Evolutionary conservation across 495 filamentous ascomycete species (phyloP).

Genomic region (Talaromyces thailandensis): DNA sequence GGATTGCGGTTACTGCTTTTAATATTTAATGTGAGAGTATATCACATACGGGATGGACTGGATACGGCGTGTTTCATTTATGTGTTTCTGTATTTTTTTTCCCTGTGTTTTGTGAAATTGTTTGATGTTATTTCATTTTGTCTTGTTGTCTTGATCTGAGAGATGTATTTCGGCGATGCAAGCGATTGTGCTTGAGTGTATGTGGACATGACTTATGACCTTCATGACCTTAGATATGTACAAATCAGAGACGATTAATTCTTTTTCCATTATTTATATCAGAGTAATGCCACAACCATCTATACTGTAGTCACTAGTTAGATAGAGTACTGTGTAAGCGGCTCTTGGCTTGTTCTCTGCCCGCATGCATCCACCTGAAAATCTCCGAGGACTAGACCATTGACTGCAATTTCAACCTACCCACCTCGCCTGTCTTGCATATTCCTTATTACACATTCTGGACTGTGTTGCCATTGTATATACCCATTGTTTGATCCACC

Average conservation of each 20-base stretch:
- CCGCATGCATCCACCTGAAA: neutral
- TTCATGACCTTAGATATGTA: slow-evolving; percentile 2
- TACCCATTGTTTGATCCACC: neutral
- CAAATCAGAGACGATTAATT: neutral
- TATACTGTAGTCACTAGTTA: too few species aligned
- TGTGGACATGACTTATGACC: slow-evolving; percentile 8
- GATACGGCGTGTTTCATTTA: neutral
- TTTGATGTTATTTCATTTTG: neutral
- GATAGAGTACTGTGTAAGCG: neutral
- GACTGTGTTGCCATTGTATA: neutral
- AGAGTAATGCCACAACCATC: too few species aligned
- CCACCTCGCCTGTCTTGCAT: neutral
- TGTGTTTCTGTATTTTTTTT: neutral
- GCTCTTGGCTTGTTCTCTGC: neutral
- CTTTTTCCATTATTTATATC: too few species aligned
- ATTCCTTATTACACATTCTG: neutral
- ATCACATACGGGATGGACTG: neutral
- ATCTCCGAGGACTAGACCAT: neutral
- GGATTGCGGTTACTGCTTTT: neutral
- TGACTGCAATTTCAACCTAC: neutral
- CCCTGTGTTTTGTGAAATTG: neutral
- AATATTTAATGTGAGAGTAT: neutral
- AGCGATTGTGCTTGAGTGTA: slow-evolving; percentile 3
- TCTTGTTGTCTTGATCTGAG: neutral
- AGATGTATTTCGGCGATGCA: neutral